A percentile compares a stretch with the other conserved stretches of the same genome.
These are phyloP conservation scores for Botrytis fabae DNA, from an alignment of 2,329 filamentous ascomycete genomes.

Conservation along the genomic window DNA sequence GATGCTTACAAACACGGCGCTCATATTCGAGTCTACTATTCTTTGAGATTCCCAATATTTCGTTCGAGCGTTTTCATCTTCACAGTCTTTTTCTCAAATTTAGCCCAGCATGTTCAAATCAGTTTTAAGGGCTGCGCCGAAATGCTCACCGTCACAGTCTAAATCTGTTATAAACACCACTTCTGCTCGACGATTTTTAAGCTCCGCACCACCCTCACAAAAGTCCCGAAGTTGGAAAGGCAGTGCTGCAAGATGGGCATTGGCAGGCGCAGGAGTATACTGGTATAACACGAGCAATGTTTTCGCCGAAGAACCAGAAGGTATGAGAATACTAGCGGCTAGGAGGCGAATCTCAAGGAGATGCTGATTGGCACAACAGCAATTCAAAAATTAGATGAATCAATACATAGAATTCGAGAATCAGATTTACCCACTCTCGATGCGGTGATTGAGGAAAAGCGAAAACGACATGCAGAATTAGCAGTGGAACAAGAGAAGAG, in stretches of 20 bases:
- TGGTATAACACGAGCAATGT: slow-evolving; percentile 90
- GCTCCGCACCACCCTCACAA: slow-evolving; percentile 57
- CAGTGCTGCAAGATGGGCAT: slow-evolving; percentile 68
- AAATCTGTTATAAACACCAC: slow-evolving; percentile 26
- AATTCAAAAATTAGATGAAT: slow-evolving; percentile 42
- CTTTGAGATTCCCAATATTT: slow-evolving; percentile 26
- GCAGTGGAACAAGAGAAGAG: slow-evolving; percentile 35
- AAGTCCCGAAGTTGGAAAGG: slow-evolving; percentile 83
- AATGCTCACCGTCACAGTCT: slow-evolving; percentile 29
- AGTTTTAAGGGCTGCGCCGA: slow-evolving; percentile 34
- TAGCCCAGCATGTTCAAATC: slow-evolving; percentile 36
- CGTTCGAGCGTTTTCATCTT: slow-evolving; percentile 26
- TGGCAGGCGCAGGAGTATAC: slow-evolving; percentile 78
- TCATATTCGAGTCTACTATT: slow-evolving; percentile 19
- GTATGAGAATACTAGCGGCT: slow-evolving; percentile 53
- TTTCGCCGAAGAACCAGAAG: slow-evolving; percentile 78
- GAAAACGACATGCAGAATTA: slow-evolving; percentile 41
- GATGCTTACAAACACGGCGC: slow-evolving; percentile 35
- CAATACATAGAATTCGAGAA: slow-evolving; percentile 44
- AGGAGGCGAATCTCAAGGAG: not conserved
- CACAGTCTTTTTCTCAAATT: slow-evolving; percentile 23
- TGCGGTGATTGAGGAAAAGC: slow-evolving; percentile 64
- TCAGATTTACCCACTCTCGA: slow-evolving; percentile 64
- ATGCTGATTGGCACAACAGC: slow-evolving; percentile 35
- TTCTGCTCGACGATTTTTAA: slow-evolving; percentile 51